phyloP scores from a whole-genome alignment of 1,284 basidiomycete species.

The Bjerkandera adusta region DNA sequence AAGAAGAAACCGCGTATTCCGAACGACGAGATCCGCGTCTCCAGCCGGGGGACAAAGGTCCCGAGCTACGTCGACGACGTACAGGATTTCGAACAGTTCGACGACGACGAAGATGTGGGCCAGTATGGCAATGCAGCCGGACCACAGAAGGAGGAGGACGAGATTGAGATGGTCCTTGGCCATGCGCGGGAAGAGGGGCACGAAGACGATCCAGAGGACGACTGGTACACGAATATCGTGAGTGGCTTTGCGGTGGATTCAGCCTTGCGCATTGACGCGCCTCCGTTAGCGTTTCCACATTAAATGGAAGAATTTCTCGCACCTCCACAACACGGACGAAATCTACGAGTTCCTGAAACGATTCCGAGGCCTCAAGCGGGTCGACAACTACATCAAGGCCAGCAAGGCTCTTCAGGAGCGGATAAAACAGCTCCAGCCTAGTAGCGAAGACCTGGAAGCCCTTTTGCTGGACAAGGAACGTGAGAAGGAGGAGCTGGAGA shows the following conservation, averaged over 20 bases:
- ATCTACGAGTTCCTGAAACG: conserved; percentile 93
- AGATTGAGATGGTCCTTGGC: conserved; percentile 85
- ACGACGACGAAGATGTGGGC: conserved; percentile 58
- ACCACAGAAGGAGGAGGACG: conserved; percentile 73
- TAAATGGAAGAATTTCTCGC: conserved; percentile 95
- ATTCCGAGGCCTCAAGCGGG: conserved; percentile 92
- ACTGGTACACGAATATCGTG: conserved; percentile 86
- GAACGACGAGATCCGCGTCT: conserved; percentile 73
- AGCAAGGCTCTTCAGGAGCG: conserved; percentile 75
- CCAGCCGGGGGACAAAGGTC: conserved; percentile 77
- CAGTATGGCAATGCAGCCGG: conserved; percentile 51
- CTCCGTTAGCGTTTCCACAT: conserved; percentile 82
- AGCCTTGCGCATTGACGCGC: conserved; percentile 12
- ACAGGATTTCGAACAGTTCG: conserved; percentile 78
- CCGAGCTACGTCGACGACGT: conserved; percentile 87
- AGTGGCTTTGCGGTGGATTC: conserved; percentile 29
- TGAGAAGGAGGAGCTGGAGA: conserved; percentile 86
- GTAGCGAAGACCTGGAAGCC: conserved; percentile 88
- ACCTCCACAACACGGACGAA: conserved; percentile 96
- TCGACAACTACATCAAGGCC: conserved; percentile 98
- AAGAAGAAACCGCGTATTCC: conserved; percentile 68
- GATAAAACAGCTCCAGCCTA: conserved; percentile 65
- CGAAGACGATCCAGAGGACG: conserved; percentile 72
- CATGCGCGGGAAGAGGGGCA: conserved; percentile 82
- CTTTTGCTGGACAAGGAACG: conserved; percentile 90